Evolutionary conservation across 176 grass and related monocot species (phyloP).

Genomic region (Eleusine indica): DNA sequence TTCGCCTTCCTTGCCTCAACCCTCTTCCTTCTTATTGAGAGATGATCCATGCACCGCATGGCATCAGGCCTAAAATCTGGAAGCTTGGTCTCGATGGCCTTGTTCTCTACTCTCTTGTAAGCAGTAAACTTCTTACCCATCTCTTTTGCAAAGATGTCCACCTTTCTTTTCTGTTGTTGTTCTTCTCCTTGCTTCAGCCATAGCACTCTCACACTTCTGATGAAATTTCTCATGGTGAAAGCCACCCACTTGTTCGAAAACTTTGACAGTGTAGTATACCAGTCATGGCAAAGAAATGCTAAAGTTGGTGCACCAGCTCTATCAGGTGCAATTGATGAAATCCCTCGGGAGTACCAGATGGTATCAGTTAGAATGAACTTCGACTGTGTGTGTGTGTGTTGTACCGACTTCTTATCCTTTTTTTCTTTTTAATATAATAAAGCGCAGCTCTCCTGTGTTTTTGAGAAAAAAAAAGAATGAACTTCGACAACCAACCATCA

Average conservation of each 20-base stretch:
- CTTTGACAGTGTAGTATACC: conserved; percentile 56
- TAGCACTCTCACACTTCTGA: conserved; percentile 75
- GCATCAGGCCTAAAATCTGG: conserved; percentile 67
- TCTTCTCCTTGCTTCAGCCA: conserved; percentile 94
- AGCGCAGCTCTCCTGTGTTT: too few relatives aligned
- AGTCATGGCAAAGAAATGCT: conserved; percentile 69
- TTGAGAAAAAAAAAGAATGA: too few relatives aligned
- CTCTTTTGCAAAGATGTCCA: conserved; percentile 78
- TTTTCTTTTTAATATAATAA: too few relatives aligned
- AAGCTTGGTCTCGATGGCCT: conserved; percentile 82
- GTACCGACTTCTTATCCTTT: too few relatives aligned
- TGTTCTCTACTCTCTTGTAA: conserved; percentile 85
- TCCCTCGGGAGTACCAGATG: conserved; percentile 61
- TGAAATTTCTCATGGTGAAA: conserved; percentile 72
- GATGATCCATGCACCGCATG: conserved; percentile 67
- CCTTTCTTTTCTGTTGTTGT: conserved; percentile 91
- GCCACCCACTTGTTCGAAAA: conserved; percentile 57
- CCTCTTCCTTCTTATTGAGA: conserved; percentile 58
- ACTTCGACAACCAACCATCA: conserved; percentile 84
- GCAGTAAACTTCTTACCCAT: conserved; percentile 69
- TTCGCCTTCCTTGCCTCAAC: conserved; percentile 72
- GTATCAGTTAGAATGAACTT: conserved; percentile 69
- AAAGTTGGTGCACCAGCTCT: conserved; percentile 53
- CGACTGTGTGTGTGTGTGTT: too few relatives aligned
- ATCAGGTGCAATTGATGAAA: conserved; percentile 51